Percentiles rank a stretch among this genome's conserved stretches.
Conservation (phyloP, 202 grass and related monocot genomes). For the Saccharum hybrid region DNA sequence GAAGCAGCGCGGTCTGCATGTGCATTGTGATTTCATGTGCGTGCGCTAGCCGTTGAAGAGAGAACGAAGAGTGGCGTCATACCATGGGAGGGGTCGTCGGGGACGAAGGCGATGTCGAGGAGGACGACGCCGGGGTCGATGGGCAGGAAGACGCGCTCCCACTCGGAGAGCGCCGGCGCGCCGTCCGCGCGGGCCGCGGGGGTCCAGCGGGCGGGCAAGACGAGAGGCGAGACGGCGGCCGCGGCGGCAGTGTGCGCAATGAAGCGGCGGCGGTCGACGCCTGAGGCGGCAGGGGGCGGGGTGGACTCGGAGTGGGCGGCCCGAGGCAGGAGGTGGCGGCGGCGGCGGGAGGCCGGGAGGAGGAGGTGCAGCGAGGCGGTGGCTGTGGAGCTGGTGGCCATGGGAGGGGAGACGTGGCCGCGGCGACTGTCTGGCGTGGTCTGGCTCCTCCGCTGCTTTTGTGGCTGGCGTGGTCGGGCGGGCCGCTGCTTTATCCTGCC, state of each 20-base stretch:
- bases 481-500: not conserved
- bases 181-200: slow-evolving; percentile 52
- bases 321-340: slow-evolving; percentile 43
- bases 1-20: not conserved
- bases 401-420: slow-evolving; percentile 39
- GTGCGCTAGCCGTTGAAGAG: not conserved
- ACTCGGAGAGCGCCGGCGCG: slow-evolving; percentile 64
- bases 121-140: slow-evolving; percentile 95
- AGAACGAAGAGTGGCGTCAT: not conserved
- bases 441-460: not conserved
- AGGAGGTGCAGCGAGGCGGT: slow-evolving; percentile 51
- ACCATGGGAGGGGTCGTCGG: slow-evolving; percentile 83
- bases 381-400: slow-evolving; percentile 60
- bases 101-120: slow-evolving; percentile 96
- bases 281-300: not conserved
- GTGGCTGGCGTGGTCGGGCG: not conserved
- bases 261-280: slow-evolving; percentile 61
- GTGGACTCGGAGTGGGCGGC: slow-evolving; percentile 36
- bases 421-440: not conserved
- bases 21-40: not conserved
- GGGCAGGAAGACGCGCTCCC: slow-evolving; percentile 80
- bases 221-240: slow-evolving; percentile 39
- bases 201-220: not conserved
- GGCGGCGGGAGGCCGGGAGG: slow-evolving; percentile 41
- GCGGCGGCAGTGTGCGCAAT: slow-evolving; percentile 57